phyloP scores from a whole-genome alignment of 2,329 filamentous ascomycete species.

The Exophiala spinifera region DNA sequence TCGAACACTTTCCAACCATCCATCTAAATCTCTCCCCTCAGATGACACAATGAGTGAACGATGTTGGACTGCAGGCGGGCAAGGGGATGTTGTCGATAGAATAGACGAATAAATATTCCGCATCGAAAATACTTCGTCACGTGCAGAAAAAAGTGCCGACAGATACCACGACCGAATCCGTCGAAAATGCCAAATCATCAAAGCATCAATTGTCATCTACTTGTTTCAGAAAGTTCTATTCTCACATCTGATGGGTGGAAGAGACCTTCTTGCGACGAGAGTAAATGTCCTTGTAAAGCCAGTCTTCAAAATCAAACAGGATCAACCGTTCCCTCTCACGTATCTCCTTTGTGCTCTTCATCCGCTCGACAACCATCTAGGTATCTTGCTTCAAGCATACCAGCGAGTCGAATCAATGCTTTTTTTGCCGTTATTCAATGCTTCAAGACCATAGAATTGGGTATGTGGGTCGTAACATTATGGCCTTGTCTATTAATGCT shows the following conservation, averaged over 20 bases:
- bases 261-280: conserved; percentile 6
- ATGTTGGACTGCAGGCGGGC: too few species aligned
- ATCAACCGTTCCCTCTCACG: background rate
- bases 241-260: background rate
- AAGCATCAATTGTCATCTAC: conserved; percentile 10
- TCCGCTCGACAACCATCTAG: conserved; percentile 8
- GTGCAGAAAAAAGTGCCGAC: background rate
- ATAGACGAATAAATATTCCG: background rate
- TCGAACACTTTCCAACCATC: too few species aligned
- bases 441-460: conserved; percentile 15
- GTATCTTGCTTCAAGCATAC: conserved; percentile 7
- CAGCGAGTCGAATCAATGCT: conserved; percentile 6
- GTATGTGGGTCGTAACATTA: conserved; percentile 24
- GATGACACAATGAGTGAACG: too few species aligned
- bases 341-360: background rate
- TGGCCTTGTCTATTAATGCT: conserved; percentile 22
- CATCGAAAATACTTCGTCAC: background rate
- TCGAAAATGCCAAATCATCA: background rate
- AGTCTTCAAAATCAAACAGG: background rate
- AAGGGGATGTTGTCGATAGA: too few species aligned
- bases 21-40: too few species aligned
- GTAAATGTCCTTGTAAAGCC: conserved; percentile 6
- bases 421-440: conserved; percentile 17
- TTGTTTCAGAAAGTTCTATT: background rate
- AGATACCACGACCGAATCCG: background rate